Evolutionary conservation across 2,329 filamentous ascomycete species (phyloP).

Genomic region (Fusarium sp.): DNA sequence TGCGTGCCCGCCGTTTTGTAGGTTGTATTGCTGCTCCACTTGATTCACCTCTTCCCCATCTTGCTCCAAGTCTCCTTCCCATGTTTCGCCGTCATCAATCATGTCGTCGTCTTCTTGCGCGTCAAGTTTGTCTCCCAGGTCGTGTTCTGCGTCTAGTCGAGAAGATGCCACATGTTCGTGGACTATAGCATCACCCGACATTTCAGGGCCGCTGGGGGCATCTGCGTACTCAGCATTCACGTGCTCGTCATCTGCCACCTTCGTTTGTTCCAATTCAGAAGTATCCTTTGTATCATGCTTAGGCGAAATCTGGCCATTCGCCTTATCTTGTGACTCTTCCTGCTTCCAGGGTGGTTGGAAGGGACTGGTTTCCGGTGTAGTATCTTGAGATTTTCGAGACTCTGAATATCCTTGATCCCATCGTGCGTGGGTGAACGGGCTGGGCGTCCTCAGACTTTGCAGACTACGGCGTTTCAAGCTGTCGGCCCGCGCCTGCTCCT

Average conservation of each 20-base stretch:
- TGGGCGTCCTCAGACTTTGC: conserved; percentile 79
- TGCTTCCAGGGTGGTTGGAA: conserved; percentile 37
- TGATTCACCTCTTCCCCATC: conserved; percentile 25
- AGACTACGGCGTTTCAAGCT: conserved; percentile 81
- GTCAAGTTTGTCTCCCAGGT: conserved; percentile 29
- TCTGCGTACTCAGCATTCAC: conserved; percentile 24
- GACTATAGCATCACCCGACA: neutral
- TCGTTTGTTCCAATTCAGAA: conserved; percentile 19
- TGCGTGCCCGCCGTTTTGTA: conserved; percentile 43
- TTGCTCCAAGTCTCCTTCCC: conserved; percentile 26
- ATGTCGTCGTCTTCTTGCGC: conserved; percentile 45
- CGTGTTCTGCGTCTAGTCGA: conserved; percentile 18
- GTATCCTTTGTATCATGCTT: conserved; percentile 12
- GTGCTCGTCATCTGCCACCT: conserved; percentile 15
- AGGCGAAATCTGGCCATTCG: conserved; percentile 16
- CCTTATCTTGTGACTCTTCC: conserved; percentile 21
- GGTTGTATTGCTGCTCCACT: conserved; percentile 44
- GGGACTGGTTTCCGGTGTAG: conserved; percentile 37
- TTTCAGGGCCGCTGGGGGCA: conserved; percentile 3
- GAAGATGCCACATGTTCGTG: conserved; percentile 1
- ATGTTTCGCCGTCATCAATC: conserved; percentile 50
- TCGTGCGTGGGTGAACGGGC: conserved; percentile 79
- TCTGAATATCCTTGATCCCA: conserved; percentile 50
- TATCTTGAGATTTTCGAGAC: conserved; percentile 34
- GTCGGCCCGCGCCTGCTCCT: conserved; percentile 83